Evolutionary conservation across 2,329 filamentous ascomycete genomes (phyloP).

Genomic region (Aplosporella prunicola): DNA sequence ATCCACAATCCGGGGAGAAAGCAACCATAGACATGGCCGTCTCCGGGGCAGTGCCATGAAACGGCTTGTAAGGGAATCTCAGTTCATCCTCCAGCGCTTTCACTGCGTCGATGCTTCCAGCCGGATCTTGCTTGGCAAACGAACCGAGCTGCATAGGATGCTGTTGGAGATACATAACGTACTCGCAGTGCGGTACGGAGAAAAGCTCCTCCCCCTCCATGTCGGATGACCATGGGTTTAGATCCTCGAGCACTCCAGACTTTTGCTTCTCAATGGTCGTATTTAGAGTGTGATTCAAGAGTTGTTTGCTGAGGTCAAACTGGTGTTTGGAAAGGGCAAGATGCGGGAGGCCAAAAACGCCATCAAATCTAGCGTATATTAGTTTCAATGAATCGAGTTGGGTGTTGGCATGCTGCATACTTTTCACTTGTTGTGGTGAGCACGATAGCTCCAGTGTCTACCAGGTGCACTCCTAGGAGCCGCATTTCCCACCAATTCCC

Average conservation of each 20-base stretch:
- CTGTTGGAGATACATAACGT: conserved; percentile 76
- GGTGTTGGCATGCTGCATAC: conserved; percentile 39
- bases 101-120: conserved; percentile 23
- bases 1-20: conserved; percentile 60
- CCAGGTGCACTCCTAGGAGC: conserved; percentile 79
- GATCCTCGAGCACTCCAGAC: conserved; percentile 41
- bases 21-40: conserved; percentile 51
- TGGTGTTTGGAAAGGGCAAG: conserved; percentile 53
- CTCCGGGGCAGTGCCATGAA: conserved; percentile 41
- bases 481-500: conserved; percentile 71
- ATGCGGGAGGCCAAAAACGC: conserved; percentile 82
- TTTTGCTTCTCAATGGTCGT: conserved; percentile 58
- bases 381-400: no score
- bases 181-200: conserved; percentile 73
- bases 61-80: conserved; percentile 49
- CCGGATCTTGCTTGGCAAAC: background rate
- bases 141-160: conserved; percentile 36
- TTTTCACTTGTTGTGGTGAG: conserved; percentile 89
- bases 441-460: conserved; percentile 66
- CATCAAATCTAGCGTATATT: conserved; percentile 54
- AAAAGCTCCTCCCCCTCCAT: conserved; percentile 46
- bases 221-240: conserved; percentile 69
- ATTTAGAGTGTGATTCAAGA: conserved; percentile 66
- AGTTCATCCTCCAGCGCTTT: conserved; percentile 50
- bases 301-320: conserved; percentile 38